Percentiles rank a stretch among this genome's conserved stretches.
Conservation (phyloP, 2,329 filamentous ascomycete genomes). For the Scopulariopsis brevicaulis region DNA sequence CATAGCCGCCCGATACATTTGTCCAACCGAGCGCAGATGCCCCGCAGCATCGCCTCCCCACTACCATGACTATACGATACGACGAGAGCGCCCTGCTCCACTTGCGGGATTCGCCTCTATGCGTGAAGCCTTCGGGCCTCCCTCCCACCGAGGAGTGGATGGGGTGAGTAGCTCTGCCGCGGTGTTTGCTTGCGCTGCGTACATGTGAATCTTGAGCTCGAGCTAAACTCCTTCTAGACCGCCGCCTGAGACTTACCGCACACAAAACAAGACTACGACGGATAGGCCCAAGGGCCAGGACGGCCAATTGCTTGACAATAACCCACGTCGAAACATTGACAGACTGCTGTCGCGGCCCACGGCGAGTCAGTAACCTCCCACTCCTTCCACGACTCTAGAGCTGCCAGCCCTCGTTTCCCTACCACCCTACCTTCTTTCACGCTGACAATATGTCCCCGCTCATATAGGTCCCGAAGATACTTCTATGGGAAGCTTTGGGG, state of each 20-base stretch:
- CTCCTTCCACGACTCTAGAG: background rate
- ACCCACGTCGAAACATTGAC: slow-evolving; percentile 2
- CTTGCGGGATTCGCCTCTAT: slow-evolving; percentile 73
- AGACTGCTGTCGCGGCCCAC: slow-evolving; percentile 1
- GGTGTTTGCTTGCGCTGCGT: background rate
- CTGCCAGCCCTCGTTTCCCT: background rate
- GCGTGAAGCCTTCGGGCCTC: slow-evolving; percentile 65
- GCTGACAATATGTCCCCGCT: slow-evolving; percentile 6
- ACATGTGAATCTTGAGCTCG: background rate
- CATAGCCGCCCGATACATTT: background rate
- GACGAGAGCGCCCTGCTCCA: slow-evolving; percentile 63
- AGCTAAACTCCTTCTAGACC: background rate
- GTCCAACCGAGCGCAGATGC: slow-evolving; percentile 2
- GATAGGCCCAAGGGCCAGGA: slow-evolving; percentile 6
- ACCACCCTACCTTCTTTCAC: background rate
- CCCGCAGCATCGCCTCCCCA: slow-evolving; percentile 2
- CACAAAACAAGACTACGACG: slow-evolving; percentile 6
- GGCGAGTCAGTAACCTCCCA: background rate
- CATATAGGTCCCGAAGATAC: slow-evolving; percentile 58
- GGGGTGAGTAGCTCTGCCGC: slow-evolving; percentile 50
- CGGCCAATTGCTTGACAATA: slow-evolving; percentile 4
- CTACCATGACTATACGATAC: slow-evolving; percentile 42
- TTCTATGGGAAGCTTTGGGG: slow-evolving; percentile 77
- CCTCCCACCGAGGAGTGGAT: slow-evolving; percentile 92
- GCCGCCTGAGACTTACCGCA: slow-evolving; percentile 4